Conservation (phyloP, 2,329 filamentous ascomycete species). For the Fusarium musae region DNA sequence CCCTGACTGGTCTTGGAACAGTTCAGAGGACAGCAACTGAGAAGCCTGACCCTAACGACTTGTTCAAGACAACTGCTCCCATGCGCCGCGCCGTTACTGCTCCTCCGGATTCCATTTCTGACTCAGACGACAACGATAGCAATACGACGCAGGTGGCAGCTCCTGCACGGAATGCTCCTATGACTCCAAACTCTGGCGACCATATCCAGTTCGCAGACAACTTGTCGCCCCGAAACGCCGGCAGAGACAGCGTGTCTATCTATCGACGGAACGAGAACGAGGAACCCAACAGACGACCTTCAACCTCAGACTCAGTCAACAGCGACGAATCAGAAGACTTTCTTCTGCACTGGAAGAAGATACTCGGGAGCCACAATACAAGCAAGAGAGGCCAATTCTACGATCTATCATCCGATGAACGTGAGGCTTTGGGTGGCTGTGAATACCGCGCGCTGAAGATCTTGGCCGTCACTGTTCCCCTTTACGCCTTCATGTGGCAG, state of each 20-base stretch:
- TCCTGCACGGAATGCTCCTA: constrained; percentile 21
- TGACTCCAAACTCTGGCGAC: constrained; percentile 19
- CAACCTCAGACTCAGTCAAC: constrained; percentile 30
- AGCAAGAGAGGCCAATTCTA: constrained; percentile 67
- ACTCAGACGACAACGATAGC: constrained; percentile 37
- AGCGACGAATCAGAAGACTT: constrained; percentile 45
- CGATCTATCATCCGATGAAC: constrained; percentile 62
- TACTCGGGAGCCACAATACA: constrained; percentile 53
- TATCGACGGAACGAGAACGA: constrained; percentile 34
- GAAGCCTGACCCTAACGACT: constrained; percentile 14
- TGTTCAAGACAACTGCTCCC: constrained; percentile 11
- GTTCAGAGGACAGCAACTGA: constrained; percentile 26
- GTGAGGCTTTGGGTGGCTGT: constrained; percentile 68
- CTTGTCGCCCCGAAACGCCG: constrained; percentile 9
- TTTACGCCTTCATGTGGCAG: constrained; percentile 71
- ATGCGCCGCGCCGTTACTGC: constrained; percentile 35
- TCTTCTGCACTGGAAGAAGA: constrained; percentile 47
- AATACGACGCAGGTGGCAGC: constrained; percentile 36
- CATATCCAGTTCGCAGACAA: constrained; percentile 37
- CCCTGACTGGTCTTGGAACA: constrained; percentile 33
- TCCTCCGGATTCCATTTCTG: constrained; percentile 26
- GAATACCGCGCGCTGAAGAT: constrained; percentile 72
- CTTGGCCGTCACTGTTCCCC: constrained; percentile 67
- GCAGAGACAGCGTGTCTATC: constrained; percentile 28
- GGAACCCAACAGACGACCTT: constrained; percentile 23